Percentiles rank a stretch among this genome's conserved stretches.
These are phyloP conservation scores for Allantophomopsis cytisporea DNA, from an alignment of 2,329 filamentous ascomycete genomes.

Conservation along the genomic window DNA sequence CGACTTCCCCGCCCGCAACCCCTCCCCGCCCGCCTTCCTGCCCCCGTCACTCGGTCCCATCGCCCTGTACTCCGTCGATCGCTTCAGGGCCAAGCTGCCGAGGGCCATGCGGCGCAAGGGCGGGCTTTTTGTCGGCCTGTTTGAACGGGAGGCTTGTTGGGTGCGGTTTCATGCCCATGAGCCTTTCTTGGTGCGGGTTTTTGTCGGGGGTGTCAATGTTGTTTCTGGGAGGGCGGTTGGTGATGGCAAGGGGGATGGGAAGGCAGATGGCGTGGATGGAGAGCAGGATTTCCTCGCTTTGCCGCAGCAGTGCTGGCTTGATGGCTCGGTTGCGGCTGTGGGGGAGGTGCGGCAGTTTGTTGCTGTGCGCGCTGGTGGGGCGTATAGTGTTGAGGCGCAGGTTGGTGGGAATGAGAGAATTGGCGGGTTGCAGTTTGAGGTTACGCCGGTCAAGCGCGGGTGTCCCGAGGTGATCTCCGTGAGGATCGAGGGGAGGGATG, in stretches of 20 bases:
- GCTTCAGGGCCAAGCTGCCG: slow-evolving; percentile 20
- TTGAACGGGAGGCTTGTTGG: slow-evolving; percentile 29
- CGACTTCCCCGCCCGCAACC: slow-evolving; percentile 13
- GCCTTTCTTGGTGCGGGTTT: slow-evolving; percentile 23
- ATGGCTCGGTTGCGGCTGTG: slow-evolving; percentile 22
- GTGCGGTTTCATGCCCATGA: slow-evolving; percentile 17
- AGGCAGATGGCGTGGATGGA: too few species aligned
- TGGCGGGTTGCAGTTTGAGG: slow-evolving; percentile 25
- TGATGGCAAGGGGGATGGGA: too few species aligned
- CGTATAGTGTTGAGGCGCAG: slow-evolving; percentile 27
- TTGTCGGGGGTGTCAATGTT: slow-evolving; percentile 25
- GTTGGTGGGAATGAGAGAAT: slow-evolving; percentile 22
- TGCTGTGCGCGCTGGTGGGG: slow-evolving; percentile 23
- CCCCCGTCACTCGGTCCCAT: slow-evolving; percentile 24
- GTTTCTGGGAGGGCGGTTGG: slow-evolving; percentile 18
- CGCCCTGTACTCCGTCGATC: slow-evolving; percentile 21
- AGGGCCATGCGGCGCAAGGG: slow-evolving; percentile 22
- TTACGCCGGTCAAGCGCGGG: slow-evolving; percentile 14
- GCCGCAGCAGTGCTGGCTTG: slow-evolving; percentile 24
- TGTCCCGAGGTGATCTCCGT: too few species aligned
- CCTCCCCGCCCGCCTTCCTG: slow-evolving; percentile 13
- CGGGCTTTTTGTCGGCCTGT: slow-evolving; percentile 32
- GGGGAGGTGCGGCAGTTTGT: slow-evolving; percentile 28
- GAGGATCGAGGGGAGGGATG: too few species aligned
- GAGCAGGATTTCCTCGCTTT: slow-evolving; percentile 28